Percentiles rank a stretch among this genome's conserved stretches.
Conservation (phyloP, 768 basidiomycete genomes). For the Pulveroboletus sp. region DNA sequence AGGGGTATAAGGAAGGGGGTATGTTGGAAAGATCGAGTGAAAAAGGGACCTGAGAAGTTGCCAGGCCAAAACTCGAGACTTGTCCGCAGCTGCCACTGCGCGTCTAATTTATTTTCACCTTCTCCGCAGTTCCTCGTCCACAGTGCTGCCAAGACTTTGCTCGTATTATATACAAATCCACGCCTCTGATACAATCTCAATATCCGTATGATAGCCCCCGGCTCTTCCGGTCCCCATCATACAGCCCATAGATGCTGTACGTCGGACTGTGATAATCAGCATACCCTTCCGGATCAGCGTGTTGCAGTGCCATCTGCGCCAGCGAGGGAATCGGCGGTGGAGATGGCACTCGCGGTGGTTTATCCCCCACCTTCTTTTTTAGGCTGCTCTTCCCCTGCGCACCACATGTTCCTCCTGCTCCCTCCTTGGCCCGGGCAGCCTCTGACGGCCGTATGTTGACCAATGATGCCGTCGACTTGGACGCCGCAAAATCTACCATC, state of each 20-base stretch:
- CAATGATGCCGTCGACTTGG: conserved; percentile 33
- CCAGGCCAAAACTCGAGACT: not conserved
- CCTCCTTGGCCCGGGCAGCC: conserved; percentile 28
- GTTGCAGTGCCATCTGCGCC: conserved; percentile 68
- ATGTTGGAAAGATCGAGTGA: conserved; percentile 1
- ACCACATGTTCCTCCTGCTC: conserved; percentile 5
- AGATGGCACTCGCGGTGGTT: conserved; percentile 75
- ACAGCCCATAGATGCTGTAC: conserved; percentile 77
- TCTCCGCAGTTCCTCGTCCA: conserved; percentile 19
- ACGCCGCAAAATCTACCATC: conserved; percentile 53
- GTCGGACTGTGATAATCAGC: conserved; percentile 73
- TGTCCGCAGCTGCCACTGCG: conserved; percentile 8
- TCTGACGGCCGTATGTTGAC: conserved; percentile 30
- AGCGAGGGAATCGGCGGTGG: conserved; percentile 71
- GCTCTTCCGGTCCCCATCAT: conserved; percentile 61
- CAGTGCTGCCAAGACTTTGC: conserved; percentile 4
- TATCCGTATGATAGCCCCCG: conserved; percentile 25
- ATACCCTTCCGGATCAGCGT: conserved; percentile 57
- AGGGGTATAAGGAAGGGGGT: conserved; percentile 24
- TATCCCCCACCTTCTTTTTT: conserved; percentile 45
- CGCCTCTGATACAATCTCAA: conserved; percentile 6
- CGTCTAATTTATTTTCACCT: conserved; percentile 6
- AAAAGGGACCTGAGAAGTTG: not conserved
- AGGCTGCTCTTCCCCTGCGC: conserved; percentile 20
- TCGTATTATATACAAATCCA: conserved; percentile 18